Evolutionary conservation across 352 stramenopile species (phyloP).

Genomic region (Globisporangium barbulae): DNA sequence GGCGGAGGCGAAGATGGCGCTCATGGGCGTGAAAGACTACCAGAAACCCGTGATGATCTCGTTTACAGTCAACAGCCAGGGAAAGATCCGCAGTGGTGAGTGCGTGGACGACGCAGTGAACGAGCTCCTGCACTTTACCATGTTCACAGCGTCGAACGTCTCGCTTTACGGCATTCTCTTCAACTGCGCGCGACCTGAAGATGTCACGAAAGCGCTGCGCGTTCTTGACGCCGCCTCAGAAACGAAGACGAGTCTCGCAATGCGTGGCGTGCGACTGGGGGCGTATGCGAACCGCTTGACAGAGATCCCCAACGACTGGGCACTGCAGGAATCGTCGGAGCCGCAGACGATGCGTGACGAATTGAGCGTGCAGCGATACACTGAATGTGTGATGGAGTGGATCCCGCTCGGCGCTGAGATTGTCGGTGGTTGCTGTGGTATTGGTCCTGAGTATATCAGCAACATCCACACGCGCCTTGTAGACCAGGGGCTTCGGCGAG

Average conservation of each 20-base stretch:
- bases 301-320: constrained; percentile 69
- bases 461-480: constrained; percentile 32
- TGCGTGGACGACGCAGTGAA: constrained; percentile 39
- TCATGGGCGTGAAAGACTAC: constrained; percentile 57
- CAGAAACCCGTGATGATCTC: constrained; percentile 67
- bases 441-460: constrained; percentile 84
- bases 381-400: constrained; percentile 68
- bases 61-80: constrained; percentile 71
- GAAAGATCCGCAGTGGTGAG: constrained; percentile 75
- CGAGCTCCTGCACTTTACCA: constrained; percentile 32
- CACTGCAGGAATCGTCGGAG: constrained; percentile 58
- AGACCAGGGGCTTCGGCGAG: background rate
- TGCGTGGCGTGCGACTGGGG: constrained; percentile 43
- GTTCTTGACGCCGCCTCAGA: constrained; percentile 36
- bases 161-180: constrained; percentile 78
- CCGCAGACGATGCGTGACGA: constrained; percentile 85
- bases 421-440: constrained; percentile 91
- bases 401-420: constrained; percentile 56
- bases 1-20: constrained; percentile 79
- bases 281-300: constrained; percentile 90
- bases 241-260: constrained; percentile 9
- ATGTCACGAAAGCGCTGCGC: constrained; percentile 73
- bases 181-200: constrained; percentile 88
- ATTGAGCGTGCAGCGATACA: constrained; percentile 65
- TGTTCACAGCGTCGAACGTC: constrained; percentile 6